Evolutionary conservation across 2,329 filamentous ascomycete species (phyloP), one percentile per base, ranked within the genome.

Genomic region (Blastomyces gilchristii): DNA sequence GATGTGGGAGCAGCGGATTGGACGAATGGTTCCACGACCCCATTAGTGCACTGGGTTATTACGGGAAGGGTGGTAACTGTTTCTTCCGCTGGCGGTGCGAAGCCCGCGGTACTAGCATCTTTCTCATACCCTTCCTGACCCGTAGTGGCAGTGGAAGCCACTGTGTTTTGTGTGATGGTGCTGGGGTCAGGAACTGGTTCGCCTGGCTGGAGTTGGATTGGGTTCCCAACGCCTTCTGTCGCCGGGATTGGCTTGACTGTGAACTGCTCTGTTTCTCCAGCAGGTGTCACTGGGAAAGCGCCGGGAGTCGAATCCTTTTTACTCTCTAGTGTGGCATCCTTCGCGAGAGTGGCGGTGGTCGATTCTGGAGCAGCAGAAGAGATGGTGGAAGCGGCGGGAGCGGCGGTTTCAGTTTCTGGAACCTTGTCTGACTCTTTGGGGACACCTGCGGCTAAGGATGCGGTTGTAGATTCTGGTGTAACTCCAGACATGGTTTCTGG

Each of bases 51-150:
- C 70, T 39, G 70, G 62, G 73, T 74, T 58, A 70, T 68, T 25
- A 72, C 69, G 2, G 70, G 72, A 49, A 74, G 67, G 63, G 74
- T 75, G 60, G 72, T 74, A 39, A 77, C 73, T 52, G 78, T 76
- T 58, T 71, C 73, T 28, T 74, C 72, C 52, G 34, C 5, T 37
- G 78, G 75, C 53, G 77, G 79, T n/a, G 78, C 71, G 56, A 75
- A 75, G 31, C 79, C 77, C n/a, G 80, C 74, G 37, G 74, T 67
- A 70, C 78, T 79, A 63, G 86, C 83, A 67, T 87, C 86, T 75
- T 89, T 89, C 74, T 95, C 88, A 76, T 97, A 97, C 1, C 90
- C 93, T 68, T 86, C 89, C 74, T 91, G 83, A 74, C 97, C 92
- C 25, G 90, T 83, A 71, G 78, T 81, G 45, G 80, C 81, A 34